Percentiles rank a stretch among this genome's conserved stretches.
Conservation (phyloP, 305 asterid species). For the Nicotiana rustica region DNA sequence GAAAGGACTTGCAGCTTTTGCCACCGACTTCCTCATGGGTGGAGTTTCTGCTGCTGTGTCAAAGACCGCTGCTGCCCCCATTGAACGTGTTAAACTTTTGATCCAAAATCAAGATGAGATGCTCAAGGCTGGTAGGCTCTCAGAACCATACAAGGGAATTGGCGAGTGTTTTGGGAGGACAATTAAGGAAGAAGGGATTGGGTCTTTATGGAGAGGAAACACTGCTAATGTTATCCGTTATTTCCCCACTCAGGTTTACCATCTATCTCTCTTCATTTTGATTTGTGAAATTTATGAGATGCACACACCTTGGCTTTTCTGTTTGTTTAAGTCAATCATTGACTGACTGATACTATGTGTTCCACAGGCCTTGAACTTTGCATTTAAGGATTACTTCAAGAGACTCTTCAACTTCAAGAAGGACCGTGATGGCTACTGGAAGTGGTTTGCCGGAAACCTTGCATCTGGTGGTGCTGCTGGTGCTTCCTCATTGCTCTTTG, state of each 20-base stretch:
- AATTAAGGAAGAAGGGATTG: conserved; percentile 65
- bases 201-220: conserved; percentile 91
- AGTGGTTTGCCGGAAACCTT: conserved; percentile 95
- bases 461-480: conserved; percentile 98
- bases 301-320: background rate
- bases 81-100: conserved; percentile 87
- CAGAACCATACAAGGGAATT: conserved; percentile 93
- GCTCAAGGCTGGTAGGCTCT: conserved; percentile 81
- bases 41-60: conserved; percentile 93
- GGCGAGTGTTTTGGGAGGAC: conserved; percentile 89
- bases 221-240: conserved; percentile 94
- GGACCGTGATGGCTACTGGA: conserved; percentile 96
- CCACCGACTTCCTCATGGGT: conserved; percentile 88
- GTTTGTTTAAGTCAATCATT: background rate
- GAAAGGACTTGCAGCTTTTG: conserved; percentile 76
- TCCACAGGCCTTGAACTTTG: conserved; percentile 89
- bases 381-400: conserved; percentile 95
- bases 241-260: conserved; percentile 87
- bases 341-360: conserved; percentile 30
- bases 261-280: conserved; percentile 7
- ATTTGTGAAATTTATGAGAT: background rate
- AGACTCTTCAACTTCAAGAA: conserved; percentile 87
- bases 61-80: conserved; percentile 87
- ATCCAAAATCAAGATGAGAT: conserved; percentile 92
- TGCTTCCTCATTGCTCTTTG: conserved; percentile 88